Percentiles rank a stretch among this genome's conserved stretches.
phyloP scores from a whole-genome alignment of 1,284 basidiomycete genomes.

The Takashimella koratensis region DNA sequence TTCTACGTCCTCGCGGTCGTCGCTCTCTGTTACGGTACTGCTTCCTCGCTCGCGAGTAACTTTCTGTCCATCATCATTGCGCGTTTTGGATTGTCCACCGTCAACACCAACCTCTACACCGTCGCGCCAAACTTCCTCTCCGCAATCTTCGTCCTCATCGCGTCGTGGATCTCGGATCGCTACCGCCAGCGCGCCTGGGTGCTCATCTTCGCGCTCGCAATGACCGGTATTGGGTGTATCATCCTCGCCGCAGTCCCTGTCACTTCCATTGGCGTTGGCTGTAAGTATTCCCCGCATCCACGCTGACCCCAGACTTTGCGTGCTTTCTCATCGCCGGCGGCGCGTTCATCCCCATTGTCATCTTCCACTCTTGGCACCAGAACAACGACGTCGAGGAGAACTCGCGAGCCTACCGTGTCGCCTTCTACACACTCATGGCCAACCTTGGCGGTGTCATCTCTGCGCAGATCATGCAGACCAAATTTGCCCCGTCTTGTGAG shows the following conservation, averaged over 20 bases:
- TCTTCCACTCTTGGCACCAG: conserved; percentile 30
- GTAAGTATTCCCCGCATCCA: no score
- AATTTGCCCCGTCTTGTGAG: conserved; percentile 16
- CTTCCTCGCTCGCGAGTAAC: conserved; percentile 19
- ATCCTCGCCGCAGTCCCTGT: conserved; percentile 23
- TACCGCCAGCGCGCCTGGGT: conserved; percentile 22
- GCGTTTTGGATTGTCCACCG: conserved; percentile 21
- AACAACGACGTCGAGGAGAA: conserved; percentile 23
- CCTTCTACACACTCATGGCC: conserved; percentile 14
- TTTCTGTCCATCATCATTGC: conserved; percentile 39
- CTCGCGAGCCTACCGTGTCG: conserved; percentile 23
- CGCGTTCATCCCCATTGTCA: conserved; percentile 21
- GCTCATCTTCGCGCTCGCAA: conserved; percentile 16
- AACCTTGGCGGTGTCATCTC: conserved; percentile 20
- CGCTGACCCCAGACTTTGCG: no score
- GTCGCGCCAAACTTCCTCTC: conserved; percentile 27
- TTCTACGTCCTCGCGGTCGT: conserved; percentile 24
- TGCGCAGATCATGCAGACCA: conserved; percentile 18
- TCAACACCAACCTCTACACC: conserved; percentile 34
- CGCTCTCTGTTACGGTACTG: conserved; percentile 21
- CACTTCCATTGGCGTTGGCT: conserved; percentile 14
- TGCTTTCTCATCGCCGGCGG: conserved; percentile 29
- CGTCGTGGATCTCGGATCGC: conserved; percentile 4
- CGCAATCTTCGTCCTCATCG: conserved; percentile 16
- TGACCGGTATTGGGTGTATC: conserved; percentile 20